These are phyloP conservation scores for Leccinellum rugosiceps DNA, from an alignment of 768 basidiomycete species.

Conservation along the genomic window DNA sequence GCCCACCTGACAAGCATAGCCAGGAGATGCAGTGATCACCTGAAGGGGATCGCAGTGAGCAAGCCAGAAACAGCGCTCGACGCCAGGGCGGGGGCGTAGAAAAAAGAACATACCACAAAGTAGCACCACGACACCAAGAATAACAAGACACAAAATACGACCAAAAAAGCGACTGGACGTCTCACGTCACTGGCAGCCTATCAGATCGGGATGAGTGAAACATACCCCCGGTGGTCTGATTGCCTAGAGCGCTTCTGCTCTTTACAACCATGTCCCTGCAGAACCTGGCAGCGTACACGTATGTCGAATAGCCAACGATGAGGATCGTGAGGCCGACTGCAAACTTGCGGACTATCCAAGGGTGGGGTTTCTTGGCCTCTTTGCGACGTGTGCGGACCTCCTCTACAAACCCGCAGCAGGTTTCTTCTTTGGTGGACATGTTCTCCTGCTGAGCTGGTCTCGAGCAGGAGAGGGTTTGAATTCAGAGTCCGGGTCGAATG, in stretches of 20 bases:
- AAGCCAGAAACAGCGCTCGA: not conserved
- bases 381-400: constrained; percentile 43
- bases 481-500: constrained; percentile 9
- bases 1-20: constrained; percentile 64
- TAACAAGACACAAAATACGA: constrained; percentile 59
- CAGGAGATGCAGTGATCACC: constrained; percentile 67
- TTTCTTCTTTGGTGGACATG: constrained; percentile 16
- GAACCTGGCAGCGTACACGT: constrained; percentile 75
- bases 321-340: constrained; percentile 56
- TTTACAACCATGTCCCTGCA: constrained; percentile 67
- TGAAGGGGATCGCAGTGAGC: constrained; percentile 25
- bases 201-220: constrained; percentile 18
- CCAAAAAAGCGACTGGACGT: constrained; percentile 59
- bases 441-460: not conserved
- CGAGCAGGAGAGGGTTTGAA: not conserved
- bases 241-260: constrained; percentile 41
- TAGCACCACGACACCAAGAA: constrained; percentile 82
- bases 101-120: constrained; percentile 48
- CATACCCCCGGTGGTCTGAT: constrained; percentile 64
- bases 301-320: constrained; percentile 64
- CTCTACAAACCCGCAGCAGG: constrained; percentile 52
- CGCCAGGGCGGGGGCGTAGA: not conserved
- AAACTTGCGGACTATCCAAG: constrained; percentile 74
- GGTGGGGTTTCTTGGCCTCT: constrained; percentile 50
- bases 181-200: constrained; percentile 1